Base-by-base conservation (phyloP, 352 stramenopile genomes). In the Poterioochromonas sp. region DNA sequence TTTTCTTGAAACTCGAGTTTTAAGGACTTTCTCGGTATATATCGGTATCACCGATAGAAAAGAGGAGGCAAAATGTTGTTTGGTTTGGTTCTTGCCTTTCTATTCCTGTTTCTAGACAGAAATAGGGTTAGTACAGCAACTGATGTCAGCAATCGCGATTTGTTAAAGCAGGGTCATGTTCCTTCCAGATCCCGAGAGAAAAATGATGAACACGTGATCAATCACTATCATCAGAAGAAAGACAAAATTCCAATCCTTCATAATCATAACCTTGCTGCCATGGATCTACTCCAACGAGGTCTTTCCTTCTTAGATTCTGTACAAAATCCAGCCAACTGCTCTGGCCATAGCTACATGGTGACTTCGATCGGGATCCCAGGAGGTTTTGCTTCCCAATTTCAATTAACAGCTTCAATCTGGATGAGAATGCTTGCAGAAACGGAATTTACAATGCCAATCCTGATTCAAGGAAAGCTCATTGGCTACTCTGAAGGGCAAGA, bases 401-500 rank as follows among this genome's bases (percentile, higher is more conserved):
- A 71, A 44, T 44, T 71, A 29, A 29, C 39, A 26, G 62, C 62
- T 47, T 22, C 34, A 43, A 29, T 43, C 8, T 71, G 5, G 15
- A 47, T 47, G 34, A 12, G 15, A 12, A 29, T 29, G 39, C 41
- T 71, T 43, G 2, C 15, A 29, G 62, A 1, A n/a, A 35, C 18
- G 15, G 41, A 71, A 12, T 71, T 71, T 71, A 44, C 1, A 12
- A 44, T 44, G 5, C 62, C 62, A 26, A 44, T 71, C 32, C 8
- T n/a, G 3, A 47, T 71, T 15, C 8, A 44, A 32, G 62, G 62
- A 22, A 41, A 22, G 18, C 15, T 71, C 39, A 71, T n/a, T 22
- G 62, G 62, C 15, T 71, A 71, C 26, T 71, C 62, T 41, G 62
- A 71, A 26, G 62, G 62, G 8, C 34, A 71, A 12, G 62, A 71